Evolutionary conservation across 2,329 filamentous ascomycete genomes (phyloP).

Genomic region (Venturia oleaginea): DNA sequence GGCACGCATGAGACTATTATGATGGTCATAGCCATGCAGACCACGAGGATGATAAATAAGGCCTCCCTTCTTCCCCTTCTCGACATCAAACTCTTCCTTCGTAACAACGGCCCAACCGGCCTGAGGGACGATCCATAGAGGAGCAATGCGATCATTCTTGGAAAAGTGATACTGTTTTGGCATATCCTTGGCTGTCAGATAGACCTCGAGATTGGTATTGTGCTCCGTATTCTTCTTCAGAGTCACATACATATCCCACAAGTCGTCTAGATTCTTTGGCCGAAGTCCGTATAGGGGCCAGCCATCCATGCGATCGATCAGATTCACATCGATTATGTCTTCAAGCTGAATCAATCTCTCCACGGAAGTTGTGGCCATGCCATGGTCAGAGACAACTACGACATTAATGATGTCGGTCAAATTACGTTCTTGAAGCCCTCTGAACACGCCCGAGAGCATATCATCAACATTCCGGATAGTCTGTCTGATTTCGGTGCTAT

Average conservation of each 20-base stretch:
- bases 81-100: constrained; percentile 67
- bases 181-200: constrained; percentile 80
- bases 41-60: constrained; percentile 70
- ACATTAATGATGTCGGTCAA: constrained; percentile 86
- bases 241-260: constrained; percentile 58
- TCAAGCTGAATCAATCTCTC: constrained; percentile 80
- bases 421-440: constrained; percentile 70
- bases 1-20: constrained; percentile 90
- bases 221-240: constrained; percentile 44
- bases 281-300: constrained; percentile 90
- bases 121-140: constrained; percentile 87
- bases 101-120: constrained; percentile 88
- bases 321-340: constrained; percentile 67
- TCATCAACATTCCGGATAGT: constrained; percentile 73
- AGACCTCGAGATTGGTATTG: constrained; percentile 72
- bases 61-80: constrained; percentile 54
- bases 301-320: constrained; percentile 79
- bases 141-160: constrained; percentile 80
- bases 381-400: constrained; percentile 93
- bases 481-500: constrained; percentile 78
- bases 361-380: constrained; percentile 89
- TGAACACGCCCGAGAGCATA: constrained; percentile 71
- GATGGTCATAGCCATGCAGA: constrained; percentile 89
- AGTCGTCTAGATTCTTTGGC: constrained; percentile 58
- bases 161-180: constrained; percentile 87